Percentiles rank a stretch among this genome's conserved stretches.
Conservation (phyloP, 768 basidiomycete genomes). For the Boletus sp. region DNA sequence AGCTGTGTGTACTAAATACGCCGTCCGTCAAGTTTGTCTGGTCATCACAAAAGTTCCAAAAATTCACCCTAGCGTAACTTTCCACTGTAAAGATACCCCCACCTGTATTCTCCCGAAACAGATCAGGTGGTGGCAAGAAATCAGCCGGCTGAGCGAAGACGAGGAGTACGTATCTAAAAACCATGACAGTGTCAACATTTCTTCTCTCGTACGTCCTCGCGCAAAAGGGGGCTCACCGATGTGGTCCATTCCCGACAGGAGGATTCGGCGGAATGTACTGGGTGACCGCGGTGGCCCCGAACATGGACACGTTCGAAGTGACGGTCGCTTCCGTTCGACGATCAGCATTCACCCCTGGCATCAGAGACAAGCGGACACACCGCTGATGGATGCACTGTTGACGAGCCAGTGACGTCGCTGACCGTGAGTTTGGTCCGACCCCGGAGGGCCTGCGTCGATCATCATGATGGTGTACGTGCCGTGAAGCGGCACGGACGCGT, state of each 20-base stretch:
- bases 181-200: neutral
- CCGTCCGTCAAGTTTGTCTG: neutral
- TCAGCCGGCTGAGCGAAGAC: conserved; percentile 61
- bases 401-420: conserved; percentile 82
- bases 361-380: conserved; percentile 30
- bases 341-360: neutral
- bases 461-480: conserved; percentile 67
- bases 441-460: conserved; percentile 72
- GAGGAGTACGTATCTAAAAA: conserved; percentile 61
- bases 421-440: conserved; percentile 53
- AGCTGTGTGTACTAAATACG: conserved; percentile 47
- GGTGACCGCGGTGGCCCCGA: conserved; percentile 52
- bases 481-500: conserved; percentile 43
- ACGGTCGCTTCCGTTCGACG: neutral
- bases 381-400: conserved; percentile 54
- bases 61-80: conserved; percentile 53
- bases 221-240: conserved; percentile 50
- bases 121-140: conserved; percentile 60
- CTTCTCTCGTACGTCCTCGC: neutral
- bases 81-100: conserved; percentile 57
- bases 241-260: conserved; percentile 65
- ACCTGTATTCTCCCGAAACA: conserved; percentile 47
- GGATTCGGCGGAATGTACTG: conserved; percentile 73
- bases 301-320: conserved; percentile 42
- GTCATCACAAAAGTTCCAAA: neutral